These are phyloP conservation scores for Paramecium tetraurelia DNA, from an alignment of 73 alveolate species.

Conservation along the genomic window DNA sequence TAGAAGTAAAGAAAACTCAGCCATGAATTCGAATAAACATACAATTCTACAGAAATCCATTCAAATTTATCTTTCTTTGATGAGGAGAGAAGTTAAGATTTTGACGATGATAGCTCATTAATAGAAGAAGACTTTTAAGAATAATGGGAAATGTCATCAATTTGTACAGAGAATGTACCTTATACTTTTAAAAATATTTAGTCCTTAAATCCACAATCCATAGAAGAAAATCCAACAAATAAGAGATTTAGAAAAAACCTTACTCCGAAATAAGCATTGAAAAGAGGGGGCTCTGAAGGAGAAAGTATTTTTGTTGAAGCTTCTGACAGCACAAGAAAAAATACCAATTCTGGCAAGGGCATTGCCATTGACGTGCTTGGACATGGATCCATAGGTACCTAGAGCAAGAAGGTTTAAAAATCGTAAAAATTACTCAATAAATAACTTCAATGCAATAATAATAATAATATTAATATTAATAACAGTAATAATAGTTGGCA, in stretches of 20 bases:
- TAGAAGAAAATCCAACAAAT: background rate
- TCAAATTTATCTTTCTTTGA: background rate
- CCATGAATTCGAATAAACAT: background rate
- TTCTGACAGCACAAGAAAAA: background rate
- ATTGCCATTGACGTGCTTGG: conserved; percentile 48
- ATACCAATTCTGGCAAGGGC: background rate
- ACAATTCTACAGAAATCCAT: background rate
- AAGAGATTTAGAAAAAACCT: background rate
- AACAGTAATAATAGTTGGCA: background rate
- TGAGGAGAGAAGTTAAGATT: conserved; percentile 5
- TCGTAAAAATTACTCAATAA: background rate
- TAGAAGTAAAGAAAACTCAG: background rate
- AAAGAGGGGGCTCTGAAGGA: too few relatives aligned
- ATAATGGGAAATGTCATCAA: conserved; percentile 1
- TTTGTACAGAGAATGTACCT: conserved; percentile 27
- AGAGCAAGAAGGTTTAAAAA: background rate
- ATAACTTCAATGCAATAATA: background rate
- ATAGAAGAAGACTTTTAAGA: conserved; percentile 7
- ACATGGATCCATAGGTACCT: conserved; percentile 21
- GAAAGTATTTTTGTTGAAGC: background rate
- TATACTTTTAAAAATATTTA: background rate
- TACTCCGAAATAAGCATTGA: background rate
- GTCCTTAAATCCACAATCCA: background rate
- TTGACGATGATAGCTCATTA: background rate
- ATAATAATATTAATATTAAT: background rate